phyloP scores from a whole-genome alignment of 78 protist species.

The Protostelium mycophagum region DNA sequence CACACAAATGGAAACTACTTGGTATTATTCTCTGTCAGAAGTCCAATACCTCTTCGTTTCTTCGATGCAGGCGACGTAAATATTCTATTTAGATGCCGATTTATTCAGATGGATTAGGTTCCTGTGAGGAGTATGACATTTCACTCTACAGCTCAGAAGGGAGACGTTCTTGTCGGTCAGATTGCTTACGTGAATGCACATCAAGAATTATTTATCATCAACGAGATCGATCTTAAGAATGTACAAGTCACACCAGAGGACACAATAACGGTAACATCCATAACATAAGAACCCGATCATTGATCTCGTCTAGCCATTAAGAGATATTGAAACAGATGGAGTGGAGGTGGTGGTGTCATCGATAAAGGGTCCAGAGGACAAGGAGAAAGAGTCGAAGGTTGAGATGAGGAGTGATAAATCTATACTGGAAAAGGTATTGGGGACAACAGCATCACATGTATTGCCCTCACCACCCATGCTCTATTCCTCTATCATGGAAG shows the following conservation, averaged over 20 bases:
- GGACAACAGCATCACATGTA: neutral
- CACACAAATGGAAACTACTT: no score
- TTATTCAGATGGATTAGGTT: no score
- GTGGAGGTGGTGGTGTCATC: neutral
- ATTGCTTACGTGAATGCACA: neutral
- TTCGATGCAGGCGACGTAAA: no score
- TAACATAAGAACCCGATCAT: neutral
- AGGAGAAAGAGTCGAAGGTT: neutral
- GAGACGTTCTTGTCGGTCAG: neutral
- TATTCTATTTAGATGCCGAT: no score
- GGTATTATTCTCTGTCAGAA: neutral
- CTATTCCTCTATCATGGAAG: neutral
- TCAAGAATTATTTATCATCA: neutral
- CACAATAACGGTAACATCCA: neutral
- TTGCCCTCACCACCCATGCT: neutral
- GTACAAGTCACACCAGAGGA: neutral
- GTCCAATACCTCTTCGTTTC: neutral
- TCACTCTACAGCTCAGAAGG: neutral
- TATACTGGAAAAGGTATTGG: neutral
- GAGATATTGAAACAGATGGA: neutral
- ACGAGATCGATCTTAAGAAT: neutral
- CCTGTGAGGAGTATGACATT: neutral
- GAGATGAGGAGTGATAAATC: neutral
- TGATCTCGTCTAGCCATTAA: neutral
- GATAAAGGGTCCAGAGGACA: neutral